Evolutionary conservation across 495 filamentous ascomycete species (phyloP), one percentile per base, ranked within the genome.

Genomic region (Echria macrotheca): DNA sequence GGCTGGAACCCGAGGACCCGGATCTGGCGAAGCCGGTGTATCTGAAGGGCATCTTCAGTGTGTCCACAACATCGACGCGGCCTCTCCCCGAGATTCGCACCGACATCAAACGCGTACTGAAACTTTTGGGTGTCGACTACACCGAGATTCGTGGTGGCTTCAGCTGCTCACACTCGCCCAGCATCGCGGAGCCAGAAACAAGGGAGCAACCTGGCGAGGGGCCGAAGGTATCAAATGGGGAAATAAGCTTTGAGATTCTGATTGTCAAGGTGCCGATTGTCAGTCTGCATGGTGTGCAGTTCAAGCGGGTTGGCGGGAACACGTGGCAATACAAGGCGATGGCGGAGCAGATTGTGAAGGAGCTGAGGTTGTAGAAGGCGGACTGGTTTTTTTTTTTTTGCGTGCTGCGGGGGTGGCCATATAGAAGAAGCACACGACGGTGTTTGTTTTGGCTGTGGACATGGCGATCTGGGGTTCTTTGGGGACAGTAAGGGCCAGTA

Each of bases 241-340:
- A 61, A 74, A 82, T 99, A 29, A 79, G 84, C 50, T 99, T 99
- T 58, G 93, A 99, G 61, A 96, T 98, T 45, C 79, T 97, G 53
- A 90, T 99, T 51, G 93, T 99, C 52, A 99, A 99, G 72, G 89
- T 99, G 25, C 93, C 93, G 21, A 69, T 99, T 41, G 84, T 99
- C 55, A 87, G 84, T 17, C 68, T 99, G 51, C 91, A 97, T 59
- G 93, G 93, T 33, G 88, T 99, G 41, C 93, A 99, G 66, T 99
- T 99, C 74, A 99, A 99, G 76, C 89, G 91, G 66, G 83, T 97
- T 37, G 81, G 87, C 23, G 95, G 93, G 5, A 87, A 91, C 31
- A 96, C 93, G 52, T 96, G 91, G 91, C 90, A 96, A 68, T 99
- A 96, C 63, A 95, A 96, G 71, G 87, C 89, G 53, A 89, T 97